A percentile compares a stretch with the other conserved stretches of the same genome.
Evolutionary conservation across 495 filamentous ascomycete genomes (phyloP).

Genomic region (Hypoxylon fuscum): DNA sequence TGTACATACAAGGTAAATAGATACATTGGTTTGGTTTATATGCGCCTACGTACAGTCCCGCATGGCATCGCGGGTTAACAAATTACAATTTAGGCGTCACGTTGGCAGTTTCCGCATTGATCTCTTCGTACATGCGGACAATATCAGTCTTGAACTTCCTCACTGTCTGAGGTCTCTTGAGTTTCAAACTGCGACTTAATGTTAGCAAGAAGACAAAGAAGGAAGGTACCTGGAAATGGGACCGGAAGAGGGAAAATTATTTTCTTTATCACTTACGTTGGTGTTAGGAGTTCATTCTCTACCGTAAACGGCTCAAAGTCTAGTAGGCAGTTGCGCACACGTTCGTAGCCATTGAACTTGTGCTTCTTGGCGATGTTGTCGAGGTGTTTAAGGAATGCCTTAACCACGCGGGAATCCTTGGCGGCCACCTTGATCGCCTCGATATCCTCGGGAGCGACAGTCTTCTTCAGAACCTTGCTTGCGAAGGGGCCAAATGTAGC

Average conservation of each 20-base stretch:
- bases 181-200: conserved; percentile 74
- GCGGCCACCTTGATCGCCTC: conserved; percentile 71
- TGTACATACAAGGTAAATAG: neutral
- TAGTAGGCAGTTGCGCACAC: conserved; percentile 76
- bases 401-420: conserved; percentile 72
- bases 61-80: too few species aligned
- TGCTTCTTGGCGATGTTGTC: conserved; percentile 82
- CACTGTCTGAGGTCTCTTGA: conserved; percentile 90
- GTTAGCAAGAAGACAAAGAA: conserved; percentile 47
- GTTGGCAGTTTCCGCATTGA: conserved; percentile 44
- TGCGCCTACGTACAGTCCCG: too few species aligned
- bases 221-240: too few species aligned
- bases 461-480: conserved; percentile 73
- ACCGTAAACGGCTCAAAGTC: conserved; percentile 91
- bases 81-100: conserved; percentile 55
- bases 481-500: conserved; percentile 82
- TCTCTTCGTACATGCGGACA: conserved; percentile 83
- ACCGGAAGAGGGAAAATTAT: too few species aligned
- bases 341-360: conserved; percentile 90
- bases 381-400: conserved; percentile 79
- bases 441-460: conserved; percentile 68
- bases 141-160: conserved; percentile 78
- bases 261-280: conserved; percentile 98
- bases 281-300: conserved; percentile 93
- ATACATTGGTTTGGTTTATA: neutral